Base-by-base conservation (phyloP, 106 monocot species). In the Dendrobium nobile region DNA sequence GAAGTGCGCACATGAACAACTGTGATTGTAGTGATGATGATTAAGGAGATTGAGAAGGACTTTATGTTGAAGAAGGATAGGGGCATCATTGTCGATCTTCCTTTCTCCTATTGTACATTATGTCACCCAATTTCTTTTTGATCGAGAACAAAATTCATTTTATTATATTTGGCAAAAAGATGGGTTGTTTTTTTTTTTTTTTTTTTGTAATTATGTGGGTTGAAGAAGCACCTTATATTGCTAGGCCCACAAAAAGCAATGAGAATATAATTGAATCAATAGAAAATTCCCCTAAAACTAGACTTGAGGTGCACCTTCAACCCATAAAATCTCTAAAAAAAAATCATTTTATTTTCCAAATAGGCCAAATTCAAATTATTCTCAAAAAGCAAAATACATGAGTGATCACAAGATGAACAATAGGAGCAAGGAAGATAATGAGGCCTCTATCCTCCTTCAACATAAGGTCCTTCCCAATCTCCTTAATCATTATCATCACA, bases 21-120 rank as follows among this genome's bases (percentile, higher is more conserved):
- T 1, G 31, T 31, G 31, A 31, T 92, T 37, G 87, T 92, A 7
- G 80, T 95, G 24, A 92, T 90, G 95, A 84, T 87, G 20, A 84
- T 84, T 16, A 81, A 82, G 56, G 84, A 87, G 48, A n/a, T 88
- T 26, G 88, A 73, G 26, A 87, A 84, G 75, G 82, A 85, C 16
- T 47, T 87, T 27, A 77, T 6, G 54, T 41, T 8, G 19, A 55
- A 64, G 37, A 61, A 74, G 37, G 81, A 65, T 1, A 76, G 79
- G 75, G 85, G 79, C n/a, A 28, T 91, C 68, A 80, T 92, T 47
- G 41, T 98, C n/a, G n/a, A n/a, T n/a, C 16, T 94, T 98, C 43
- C 90, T 98, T 26, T 90, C 94, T 0, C 97, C 97, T 5, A 92
- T 92, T n/a, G 94, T 98, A 28, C 82, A 89, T 75, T 89, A 94